Conservation (phyloP, 2,329 filamentous ascomycete genomes). For the Samsoniella hepiali region DNA sequence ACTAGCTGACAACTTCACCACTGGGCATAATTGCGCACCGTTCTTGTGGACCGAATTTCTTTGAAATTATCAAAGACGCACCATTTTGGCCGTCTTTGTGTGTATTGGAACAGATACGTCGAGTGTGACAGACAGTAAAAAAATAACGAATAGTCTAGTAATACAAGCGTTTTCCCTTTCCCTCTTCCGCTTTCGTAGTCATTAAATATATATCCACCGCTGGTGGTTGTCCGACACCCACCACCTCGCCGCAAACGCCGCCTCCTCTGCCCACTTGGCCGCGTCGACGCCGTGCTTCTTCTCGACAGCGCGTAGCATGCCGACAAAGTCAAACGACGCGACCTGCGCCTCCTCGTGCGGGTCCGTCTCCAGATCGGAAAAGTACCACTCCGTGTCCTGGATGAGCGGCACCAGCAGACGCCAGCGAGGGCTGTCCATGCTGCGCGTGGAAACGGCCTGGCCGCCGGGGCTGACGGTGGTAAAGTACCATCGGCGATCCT, state of each 20-base stretch:
- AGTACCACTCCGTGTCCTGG: conserved; percentile 31
- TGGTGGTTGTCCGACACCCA: conserved; percentile 36
- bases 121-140: not conserved
- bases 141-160: not conserved
- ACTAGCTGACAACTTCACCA: too few species aligned
- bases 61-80: too few species aligned
- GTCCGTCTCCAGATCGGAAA: conserved; percentile 31
- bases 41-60: too few species aligned
- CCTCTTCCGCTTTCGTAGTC: not conserved
- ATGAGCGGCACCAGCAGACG: conserved; percentile 32
- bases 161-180: not conserved
- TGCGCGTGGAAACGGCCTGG: conserved; percentile 32
- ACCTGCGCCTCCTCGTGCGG: conserved; percentile 29
- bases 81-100: too few species aligned
- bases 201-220: conserved; percentile 31
- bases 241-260: conserved; percentile 34
- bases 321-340: conserved; percentile 10
- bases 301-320: conserved; percentile 21
- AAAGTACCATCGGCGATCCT: conserved; percentile 30
- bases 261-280: conserved; percentile 34
- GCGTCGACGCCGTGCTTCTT: conserved; percentile 27
- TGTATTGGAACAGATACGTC: too few species aligned
- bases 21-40: too few species aligned
- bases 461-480: conserved; percentile 33
- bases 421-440: conserved; percentile 29